These are phyloP conservation scores for Neofusicoccum laricinum DNA, from an alignment of 2,329 filamentous ascomycete genomes.

Conservation along the genomic window DNA sequence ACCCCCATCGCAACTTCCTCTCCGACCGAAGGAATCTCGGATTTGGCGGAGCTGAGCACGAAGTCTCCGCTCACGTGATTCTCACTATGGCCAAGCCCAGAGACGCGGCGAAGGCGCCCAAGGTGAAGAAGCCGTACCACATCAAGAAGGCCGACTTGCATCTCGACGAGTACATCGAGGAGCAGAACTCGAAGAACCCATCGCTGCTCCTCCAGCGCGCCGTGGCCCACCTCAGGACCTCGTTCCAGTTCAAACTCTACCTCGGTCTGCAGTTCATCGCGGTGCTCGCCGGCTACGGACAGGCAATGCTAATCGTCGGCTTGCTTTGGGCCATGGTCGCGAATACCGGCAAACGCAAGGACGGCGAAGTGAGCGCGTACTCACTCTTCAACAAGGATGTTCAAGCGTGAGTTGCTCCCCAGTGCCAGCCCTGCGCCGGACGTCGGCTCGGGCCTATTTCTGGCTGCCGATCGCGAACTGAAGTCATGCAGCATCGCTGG, in stretches of 20 bases:
- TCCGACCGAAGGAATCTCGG: no score
- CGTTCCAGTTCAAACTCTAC: slow-evolving; percentile 29
- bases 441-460: slow-evolving; percentile 7
- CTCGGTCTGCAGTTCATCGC: slow-evolving; percentile 25
- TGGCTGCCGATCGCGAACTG: slow-evolving; percentile 1
- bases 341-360: slow-evolving; percentile 29
- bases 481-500: slow-evolving; percentile 13
- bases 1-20: not conserved
- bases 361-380: slow-evolving; percentile 31
- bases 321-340: slow-evolving; percentile 32
- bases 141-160: slow-evolving; percentile 30
- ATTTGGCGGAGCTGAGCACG: not conserved
- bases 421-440: not conserved
- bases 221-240: slow-evolving; percentile 21
- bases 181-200: slow-evolving; percentile 24
- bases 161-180: slow-evolving; percentile 30
- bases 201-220: slow-evolving; percentile 24
- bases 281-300: slow-evolving; percentile 25
- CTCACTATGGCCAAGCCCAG: slow-evolving; percentile 2
- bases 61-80: not conserved
- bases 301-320: slow-evolving; percentile 28
- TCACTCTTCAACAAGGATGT: slow-evolving; percentile 30
- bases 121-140: slow-evolving; percentile 29
- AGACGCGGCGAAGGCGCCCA: slow-evolving; percentile 11
- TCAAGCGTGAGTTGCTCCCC: slow-evolving; percentile 22